Evolutionary conservation across 2,329 filamentous ascomycete genomes (phyloP).

Genomic region (Ascocoryne sarcoides): DNA sequence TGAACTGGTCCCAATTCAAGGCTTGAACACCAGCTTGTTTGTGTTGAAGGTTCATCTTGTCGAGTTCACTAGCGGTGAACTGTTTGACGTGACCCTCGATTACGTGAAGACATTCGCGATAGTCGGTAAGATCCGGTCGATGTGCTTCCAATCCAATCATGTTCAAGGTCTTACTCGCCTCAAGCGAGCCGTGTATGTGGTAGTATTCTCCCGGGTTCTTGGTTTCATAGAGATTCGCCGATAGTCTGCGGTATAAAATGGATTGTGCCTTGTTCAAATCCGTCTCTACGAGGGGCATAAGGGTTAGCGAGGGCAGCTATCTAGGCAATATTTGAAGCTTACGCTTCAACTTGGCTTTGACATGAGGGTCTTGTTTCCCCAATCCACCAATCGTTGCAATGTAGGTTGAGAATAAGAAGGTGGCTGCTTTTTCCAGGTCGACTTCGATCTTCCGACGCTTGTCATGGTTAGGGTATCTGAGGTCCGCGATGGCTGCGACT

Average conservation of each 20-base stretch:
- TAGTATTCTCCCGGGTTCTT: slow-evolving; percentile 59
- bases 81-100: slow-evolving; percentile 51
- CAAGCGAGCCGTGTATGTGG: slow-evolving; percentile 67
- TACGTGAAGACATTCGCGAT: slow-evolving; percentile 46
- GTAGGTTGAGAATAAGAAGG: slow-evolving; percentile 50
- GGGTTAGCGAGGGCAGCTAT: slow-evolving; percentile 1
- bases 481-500: slow-evolving; percentile 50
- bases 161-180: slow-evolving; percentile 58
- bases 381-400: slow-evolving; percentile 46
- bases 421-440: slow-evolving; percentile 44
- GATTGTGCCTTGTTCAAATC: slow-evolving; percentile 64
- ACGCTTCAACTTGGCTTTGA: slow-evolving; percentile 38
- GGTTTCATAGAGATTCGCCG: slow-evolving; percentile 63
- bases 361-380: slow-evolving; percentile 38
- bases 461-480: slow-evolving; percentile 36
- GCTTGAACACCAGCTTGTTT: slow-evolving; percentile 53
- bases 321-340: slow-evolving; percentile 11
- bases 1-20: slow-evolving; percentile 51
- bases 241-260: slow-evolving; percentile 60
- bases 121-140: slow-evolving; percentile 51
- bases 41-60: slow-evolving; percentile 45
- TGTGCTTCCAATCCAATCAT: slow-evolving; percentile 61
- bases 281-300: slow-evolving; percentile 44
- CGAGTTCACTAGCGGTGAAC: slow-evolving; percentile 47
- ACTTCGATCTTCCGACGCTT: slow-evolving; percentile 37